Evolutionary conservation across 106 monocot species (phyloP).

Genomic region (Dioscorea alata): DNA sequence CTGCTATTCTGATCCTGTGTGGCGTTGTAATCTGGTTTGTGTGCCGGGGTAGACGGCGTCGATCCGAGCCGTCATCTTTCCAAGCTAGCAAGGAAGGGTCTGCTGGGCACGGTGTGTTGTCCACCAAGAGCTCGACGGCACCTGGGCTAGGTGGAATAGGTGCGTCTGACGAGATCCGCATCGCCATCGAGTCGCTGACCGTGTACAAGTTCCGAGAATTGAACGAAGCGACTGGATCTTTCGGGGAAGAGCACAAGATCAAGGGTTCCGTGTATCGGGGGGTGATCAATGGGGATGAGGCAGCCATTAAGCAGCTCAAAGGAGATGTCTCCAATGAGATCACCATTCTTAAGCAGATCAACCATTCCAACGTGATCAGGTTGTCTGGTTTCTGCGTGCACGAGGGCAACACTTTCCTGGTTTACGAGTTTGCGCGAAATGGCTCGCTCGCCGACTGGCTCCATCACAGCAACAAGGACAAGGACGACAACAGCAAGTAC

Average conservation of each 20-base stretch:
- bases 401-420: conserved; percentile 68
- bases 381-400: conserved; percentile 82
- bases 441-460: conserved; percentile 80
- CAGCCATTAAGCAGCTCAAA: conserved; percentile 64
- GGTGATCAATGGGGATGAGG: conserved; percentile 59
- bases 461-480: conserved; percentile 28
- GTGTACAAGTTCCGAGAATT: conserved; percentile 68
- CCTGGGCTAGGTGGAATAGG: too few species aligned
- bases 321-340: conserved; percentile 74
- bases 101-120: not conserved
- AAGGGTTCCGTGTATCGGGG: conserved; percentile 63
- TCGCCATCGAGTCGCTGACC: conserved; percentile 49
- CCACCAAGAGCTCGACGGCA: too few species aligned
- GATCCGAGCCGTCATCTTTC: not conserved
- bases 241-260: conserved; percentile 51
- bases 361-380: conserved; percentile 65
- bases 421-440: conserved; percentile 67
- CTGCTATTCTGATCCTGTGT: conserved; percentile 11
- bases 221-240: conserved; percentile 54
- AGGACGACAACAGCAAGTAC: too few species aligned
- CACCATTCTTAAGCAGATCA: conserved; percentile 59
- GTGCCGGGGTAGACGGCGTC: conserved; percentile 7
- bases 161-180: conserved; percentile 28
- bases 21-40: conserved; percentile 2
- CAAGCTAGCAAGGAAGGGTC: not conserved